A percentile compares a stretch with the other conserved stretches of the same genome.
Evolutionary conservation across 306 rosid genomes (phyloP).

Genomic region (Cucurbita pepo): DNA sequence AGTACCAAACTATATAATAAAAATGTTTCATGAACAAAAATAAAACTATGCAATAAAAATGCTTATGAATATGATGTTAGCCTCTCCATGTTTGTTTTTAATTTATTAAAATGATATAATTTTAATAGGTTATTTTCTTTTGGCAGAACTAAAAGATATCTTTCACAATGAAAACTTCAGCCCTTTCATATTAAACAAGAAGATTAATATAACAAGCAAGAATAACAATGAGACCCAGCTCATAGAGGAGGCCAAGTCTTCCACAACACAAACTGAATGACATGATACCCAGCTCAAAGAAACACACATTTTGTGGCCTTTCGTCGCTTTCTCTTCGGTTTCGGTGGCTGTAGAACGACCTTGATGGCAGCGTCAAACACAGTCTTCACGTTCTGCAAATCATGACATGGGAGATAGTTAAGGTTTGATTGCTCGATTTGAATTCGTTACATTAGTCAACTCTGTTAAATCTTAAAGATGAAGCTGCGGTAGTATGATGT

Average conservation of each 20-base stretch:
- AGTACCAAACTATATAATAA: neutral
- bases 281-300: slow-evolving; percentile 12
- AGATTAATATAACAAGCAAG: neutral
- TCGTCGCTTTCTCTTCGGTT: slow-evolving; percentile 26
- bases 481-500: neutral
- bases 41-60: neutral
- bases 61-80: too few relatives aligned
- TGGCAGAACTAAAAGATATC: too few relatives aligned
- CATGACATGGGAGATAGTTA: too few relatives aligned
- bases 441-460: neutral
- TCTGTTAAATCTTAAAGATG: neutral
- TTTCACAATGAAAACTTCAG: neutral
- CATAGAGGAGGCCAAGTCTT: neutral
- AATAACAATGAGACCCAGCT: neutral
- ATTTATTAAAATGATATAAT: too few relatives aligned
- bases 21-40: neutral
- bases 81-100: too few relatives aligned
- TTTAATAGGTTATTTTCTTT: too few relatives aligned
- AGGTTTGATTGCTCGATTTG: neutral
- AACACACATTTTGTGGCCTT: slow-evolving; percentile 22
- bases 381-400: slow-evolving; percentile 39
- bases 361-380: slow-evolving; percentile 61
- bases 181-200: slow-evolving; percentile 1
- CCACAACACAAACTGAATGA: neutral
- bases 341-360: slow-evolving; percentile 46